Base-by-base conservation (phyloP, 1,284 basidiomycete genomes). In the Apiotrichum montevideense region DNA sequence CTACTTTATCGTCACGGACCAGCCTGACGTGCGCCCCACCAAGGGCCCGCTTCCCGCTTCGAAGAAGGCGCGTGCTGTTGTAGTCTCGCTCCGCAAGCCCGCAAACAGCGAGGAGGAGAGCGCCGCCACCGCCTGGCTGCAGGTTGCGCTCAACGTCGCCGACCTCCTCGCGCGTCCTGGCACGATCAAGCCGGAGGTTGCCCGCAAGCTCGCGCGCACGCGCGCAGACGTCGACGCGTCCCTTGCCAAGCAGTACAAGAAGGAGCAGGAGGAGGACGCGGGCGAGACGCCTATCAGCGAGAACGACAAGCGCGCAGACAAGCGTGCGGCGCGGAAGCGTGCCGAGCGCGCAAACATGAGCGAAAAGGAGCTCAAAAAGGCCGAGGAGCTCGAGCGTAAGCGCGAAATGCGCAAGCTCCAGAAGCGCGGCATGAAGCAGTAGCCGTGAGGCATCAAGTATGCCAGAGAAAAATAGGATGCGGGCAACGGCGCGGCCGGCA, bases 311-410 rank as follows among this genome's bases (percentile, higher is more conserved):
- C 82, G 84, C 56, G 81, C 83, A 6, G 87, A 56, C 52, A 85
- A 82, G 76, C 82, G 84, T 53, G 82, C 83, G 5, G 87, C 84
- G 34, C 88, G 87, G 77, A 85, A 85, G 69, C 84, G 81, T 69
- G 84, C 83, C 0, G 87, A 89, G 71, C 81, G 90, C 51, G 80
- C 86, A 21, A 83, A 82, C 64, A 80, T 93, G 63, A 86, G 84
- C 65, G 83, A 89, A 40, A 82, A 86, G 54, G 90, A 93, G 71
- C 87, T 90, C 78, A 85, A 87, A 79, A 90, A 88, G 83, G 85
- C 69, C 32, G 70, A 72, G 39, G 72, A 75, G 55, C 55, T 69
- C 40, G 68, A 73, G 51, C 68, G 68, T 60, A 73, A 75, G 69
- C 59, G 70, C 49, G 70, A 72, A 61, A 56, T 70, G 61, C 65